phyloP scores from a whole-genome alignment of 1,284 basidiomycete species.

The Neonothopanus nambi region DNA sequence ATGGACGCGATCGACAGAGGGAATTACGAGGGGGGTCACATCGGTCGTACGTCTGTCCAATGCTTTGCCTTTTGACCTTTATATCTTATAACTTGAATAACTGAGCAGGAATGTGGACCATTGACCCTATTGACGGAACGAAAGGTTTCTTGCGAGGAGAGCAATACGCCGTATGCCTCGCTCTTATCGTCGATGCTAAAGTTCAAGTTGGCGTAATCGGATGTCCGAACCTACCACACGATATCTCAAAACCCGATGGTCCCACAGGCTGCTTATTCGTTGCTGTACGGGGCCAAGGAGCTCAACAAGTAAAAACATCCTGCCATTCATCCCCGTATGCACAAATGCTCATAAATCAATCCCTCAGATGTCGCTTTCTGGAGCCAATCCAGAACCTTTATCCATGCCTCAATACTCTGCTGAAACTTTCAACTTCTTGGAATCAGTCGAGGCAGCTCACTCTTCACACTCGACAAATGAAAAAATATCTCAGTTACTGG shows the following conservation, averaged over 20 bases:
- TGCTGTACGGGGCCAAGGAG: conserved; percentile 81
- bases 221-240: conserved; percentile 88
- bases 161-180: conserved; percentile 96
- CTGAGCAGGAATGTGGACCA: conserved; percentile 77
- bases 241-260: conserved; percentile 56
- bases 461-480: conserved; percentile 86
- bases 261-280: conserved; percentile 82
- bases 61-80: neutral
- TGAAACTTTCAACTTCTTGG: conserved; percentile 73
- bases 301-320: conserved; percentile 58
- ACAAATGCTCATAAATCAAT: conserved; percentile 7
- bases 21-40: conserved; percentile 69
- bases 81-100: conserved; percentile 27
- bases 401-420: conserved; percentile 46
- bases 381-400: conserved; percentile 44
- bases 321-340: conserved; percentile 1
- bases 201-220: conserved; percentile 92
- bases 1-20: conserved; percentile 88
- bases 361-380: conserved; percentile 42
- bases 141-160: conserved; percentile 96
- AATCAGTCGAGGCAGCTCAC: conserved; percentile 93
- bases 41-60: conserved; percentile 64
- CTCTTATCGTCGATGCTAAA: conserved; percentile 82
- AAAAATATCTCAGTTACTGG: conserved; percentile 70
- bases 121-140: conserved; percentile 91